Base-by-base conservation (phyloP, 2,329 filamentous ascomycete genomes). In the Aspergillus calidoustus region DNA sequence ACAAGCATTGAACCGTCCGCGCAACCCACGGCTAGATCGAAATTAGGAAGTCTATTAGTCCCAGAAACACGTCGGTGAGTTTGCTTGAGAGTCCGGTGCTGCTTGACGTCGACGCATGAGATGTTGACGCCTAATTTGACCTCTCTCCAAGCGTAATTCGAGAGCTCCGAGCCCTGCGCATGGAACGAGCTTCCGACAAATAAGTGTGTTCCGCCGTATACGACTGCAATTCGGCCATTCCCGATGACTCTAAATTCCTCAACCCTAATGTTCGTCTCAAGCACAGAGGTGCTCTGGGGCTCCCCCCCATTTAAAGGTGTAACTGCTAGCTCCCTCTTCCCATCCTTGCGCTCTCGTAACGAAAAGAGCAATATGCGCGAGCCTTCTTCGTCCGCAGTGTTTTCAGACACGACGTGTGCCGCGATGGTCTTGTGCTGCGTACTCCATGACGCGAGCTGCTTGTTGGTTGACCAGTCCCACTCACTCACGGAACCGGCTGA, bases 11-110 rank as follows among this genome's bases (percentile, higher is more conserved):
- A 85, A 66, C 95, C 95, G 54, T 88, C 86, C 5, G 86, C 85
- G 65, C 91, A 89, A 56, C 95, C 95, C 57, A 96, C 79, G 4
- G 89, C 89, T 28, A 99, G 76, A 71, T 96, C 90, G n/a, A 95
- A 75, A 9, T 80, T 70, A 22, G 68, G 63, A 65, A 63, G 73
- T 64, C 74, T 70, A 67, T 57, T 66, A 7, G 62, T 64, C 28
- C 69, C 71, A 7, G 65, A 60, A 28, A 25, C 53, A 30, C 46
- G 53, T 8, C 13, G 22, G 13, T 34, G 50, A 43, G 55, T 25
- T 53, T 60, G 58, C 54, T 63, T 70, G 66, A 73, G 43, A 62
- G 72, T 15, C 34, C 9, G 34, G 22, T 15, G 13, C 69, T 48
- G 67, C 49, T 23, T 65, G 81, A 59, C 78, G 77, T 65, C 86